A percentile compares a stretch with the other conserved stretches of the same genome.
phyloP scores from a whole-genome alignment of 1,284 basidiomycete genomes.

The Pascua sp. region DNA sequence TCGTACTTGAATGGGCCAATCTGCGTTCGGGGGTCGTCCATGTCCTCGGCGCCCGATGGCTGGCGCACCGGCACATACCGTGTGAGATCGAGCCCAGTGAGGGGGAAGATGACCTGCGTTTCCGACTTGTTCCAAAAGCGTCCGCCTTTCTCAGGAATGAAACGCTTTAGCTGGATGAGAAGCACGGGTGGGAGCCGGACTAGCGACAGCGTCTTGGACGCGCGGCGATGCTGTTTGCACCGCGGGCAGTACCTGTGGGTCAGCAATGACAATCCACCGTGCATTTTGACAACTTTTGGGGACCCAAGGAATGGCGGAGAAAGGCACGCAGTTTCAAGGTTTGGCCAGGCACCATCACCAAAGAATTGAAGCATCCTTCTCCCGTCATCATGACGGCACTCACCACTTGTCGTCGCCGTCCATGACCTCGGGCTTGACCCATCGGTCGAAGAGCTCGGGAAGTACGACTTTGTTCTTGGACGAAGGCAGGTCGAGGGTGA shows the following conservation, averaged over 20 bases:
- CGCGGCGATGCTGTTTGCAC: conserved; percentile 79
- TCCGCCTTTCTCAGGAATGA: conserved; percentile 77
- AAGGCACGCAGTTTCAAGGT: background rate
- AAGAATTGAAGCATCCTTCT: no score
- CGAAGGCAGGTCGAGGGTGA: conserved; percentile 83
- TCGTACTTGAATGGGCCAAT: conserved; percentile 81
- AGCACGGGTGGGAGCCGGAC: conserved; percentile 89
- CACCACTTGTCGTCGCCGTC: conserved; percentile 95
- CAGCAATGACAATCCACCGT: background rate
- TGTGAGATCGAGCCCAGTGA: conserved; percentile 78
- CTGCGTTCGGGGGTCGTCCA: conserved; percentile 73
- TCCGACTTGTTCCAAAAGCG: conserved; percentile 90
- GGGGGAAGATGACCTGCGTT: conserved; percentile 83
- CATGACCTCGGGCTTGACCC: conserved; percentile 85
- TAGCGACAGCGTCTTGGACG: conserved; percentile 79
- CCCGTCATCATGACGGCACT: conserved; percentile 28
- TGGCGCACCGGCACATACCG: conserved; percentile 80
- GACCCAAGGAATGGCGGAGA: background rate
- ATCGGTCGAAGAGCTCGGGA: conserved; percentile 79
- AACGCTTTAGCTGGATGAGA: conserved; percentile 93
- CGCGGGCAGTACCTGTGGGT: conserved; percentile 79
- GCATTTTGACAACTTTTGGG: background rate
- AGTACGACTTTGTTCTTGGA: conserved; percentile 66
- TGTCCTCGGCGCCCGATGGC: conserved; percentile 55
- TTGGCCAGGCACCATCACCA: background rate